These are phyloP conservation scores for Diplodia sapinea DNA, from an alignment of 2,329 filamentous ascomycete genomes.

Conservation along the genomic window DNA sequence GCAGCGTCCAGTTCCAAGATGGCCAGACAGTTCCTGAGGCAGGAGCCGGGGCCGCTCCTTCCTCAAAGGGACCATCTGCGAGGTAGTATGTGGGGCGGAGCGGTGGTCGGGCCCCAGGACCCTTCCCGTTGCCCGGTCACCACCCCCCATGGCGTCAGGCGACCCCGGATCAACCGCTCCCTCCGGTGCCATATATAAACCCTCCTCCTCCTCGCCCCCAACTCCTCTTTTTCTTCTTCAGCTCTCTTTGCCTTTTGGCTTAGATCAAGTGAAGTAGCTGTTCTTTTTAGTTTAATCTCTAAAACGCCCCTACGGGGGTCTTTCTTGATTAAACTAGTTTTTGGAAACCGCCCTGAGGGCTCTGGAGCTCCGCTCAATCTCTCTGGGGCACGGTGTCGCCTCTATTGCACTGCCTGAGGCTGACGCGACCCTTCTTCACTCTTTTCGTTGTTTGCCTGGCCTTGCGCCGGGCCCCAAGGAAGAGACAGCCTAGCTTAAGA, in stretches of 20 bases:
- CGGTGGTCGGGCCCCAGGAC: too few species aligned
- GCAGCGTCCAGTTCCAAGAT: neutral
- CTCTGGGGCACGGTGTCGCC: neutral
- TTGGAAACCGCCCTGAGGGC: neutral
- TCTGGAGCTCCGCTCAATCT: conserved; percentile 1
- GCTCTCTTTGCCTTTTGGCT: conserved; percentile 24
- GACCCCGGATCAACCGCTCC: neutral
- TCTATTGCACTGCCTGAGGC: conserved; percentile 12
- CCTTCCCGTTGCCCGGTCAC: neutral
- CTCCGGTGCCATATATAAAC: neutral
- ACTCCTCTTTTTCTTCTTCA: conserved; percentile 1
- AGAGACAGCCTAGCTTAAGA: neutral
- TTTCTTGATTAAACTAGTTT: neutral
- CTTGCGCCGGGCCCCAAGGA: neutral
- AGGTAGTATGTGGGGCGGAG: too few species aligned
- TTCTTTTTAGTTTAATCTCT: conserved; percentile 9
- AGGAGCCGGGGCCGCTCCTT: neutral
- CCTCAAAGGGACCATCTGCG: too few species aligned
- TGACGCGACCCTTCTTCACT: neutral
- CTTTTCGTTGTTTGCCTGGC: conserved; percentile 1
- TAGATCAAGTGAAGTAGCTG: conserved; percentile 17
- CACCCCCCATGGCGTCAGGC: neutral
- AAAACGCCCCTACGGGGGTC: neutral
- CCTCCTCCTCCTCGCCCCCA: neutral
- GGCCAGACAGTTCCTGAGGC: neutral